Evolutionary conservation across 768 basidiomycete genomes (phyloP).

Genomic region (Russula virescens): DNA sequence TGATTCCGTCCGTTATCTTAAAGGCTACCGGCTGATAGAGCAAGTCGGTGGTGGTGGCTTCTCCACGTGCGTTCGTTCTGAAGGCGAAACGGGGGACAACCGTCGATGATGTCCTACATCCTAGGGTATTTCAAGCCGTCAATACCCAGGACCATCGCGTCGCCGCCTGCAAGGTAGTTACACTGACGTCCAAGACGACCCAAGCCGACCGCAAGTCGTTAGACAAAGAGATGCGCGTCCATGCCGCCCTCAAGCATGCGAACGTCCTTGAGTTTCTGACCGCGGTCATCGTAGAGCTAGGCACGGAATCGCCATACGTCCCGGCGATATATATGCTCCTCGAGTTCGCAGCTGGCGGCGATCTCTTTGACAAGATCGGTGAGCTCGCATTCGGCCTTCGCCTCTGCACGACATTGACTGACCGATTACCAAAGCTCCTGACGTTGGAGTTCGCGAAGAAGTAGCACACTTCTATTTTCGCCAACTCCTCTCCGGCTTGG

Average conservation of each 20-base stretch:
- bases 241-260: conserved; percentile 67
- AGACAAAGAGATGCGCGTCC: conserved; percentile 91
- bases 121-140: conserved; percentile 79
- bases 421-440: conserved; percentile 56
- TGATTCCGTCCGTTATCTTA: conserved; percentile 25
- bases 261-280: conserved; percentile 84
- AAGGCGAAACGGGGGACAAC: neutral
- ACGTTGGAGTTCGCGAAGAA: conserved; percentile 81
- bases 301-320: conserved; percentile 46
- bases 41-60: conserved; percentile 87
- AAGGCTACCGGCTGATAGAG: conserved; percentile 62
- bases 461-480: conserved; percentile 87
- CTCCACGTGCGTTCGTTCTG: conserved; percentile 49
- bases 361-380: conserved; percentile 99
- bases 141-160: conserved; percentile 58
- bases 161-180: conserved; percentile 84
- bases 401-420: neutral
- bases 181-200: conserved; percentile 55
- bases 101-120: neutral
- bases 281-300: conserved; percentile 65
- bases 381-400: conserved; percentile 29
- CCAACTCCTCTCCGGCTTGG: conserved; percentile 81
- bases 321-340: conserved; percentile 90
- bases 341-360: conserved; percentile 89
- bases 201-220: conserved; percentile 70